Base-by-base conservation (phyloP, 192 early-diverging fungal species). In the Gigaspora rosea region DNA sequence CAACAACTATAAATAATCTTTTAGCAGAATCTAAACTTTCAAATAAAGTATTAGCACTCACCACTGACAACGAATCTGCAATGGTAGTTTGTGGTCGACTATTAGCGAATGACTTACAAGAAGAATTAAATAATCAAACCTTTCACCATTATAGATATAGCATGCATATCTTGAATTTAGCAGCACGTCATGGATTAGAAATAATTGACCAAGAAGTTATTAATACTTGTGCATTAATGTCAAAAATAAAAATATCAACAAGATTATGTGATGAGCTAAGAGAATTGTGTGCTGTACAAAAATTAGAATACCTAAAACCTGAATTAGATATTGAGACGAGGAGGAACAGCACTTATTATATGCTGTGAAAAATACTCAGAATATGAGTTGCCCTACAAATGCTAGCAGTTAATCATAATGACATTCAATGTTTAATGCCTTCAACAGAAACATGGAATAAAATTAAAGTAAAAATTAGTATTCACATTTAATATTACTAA, bases 1-100 rank as follows among this genome's bases (percentile, higher is more conserved):
- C 54, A 7, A 33, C 33, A 15, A 13, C n/a, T 27, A 72, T 72
- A 12, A 33, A 16, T 16, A 7, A 22, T 75, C 4, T 73, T 27
- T 46, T 73, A 2, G 16, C 16, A 10, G 33, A 73, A 36, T 49
- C 22, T 15, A 36, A 59, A n/a, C 20, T 73, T 56, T 1, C 8
- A 4, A 18, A 20, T 1, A 75, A 75, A 50, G 16, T 33, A 5
- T 33, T 75, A 2, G 16, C 61, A 51, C 11, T 75, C 0, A 75
- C 47, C 11, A 61, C 46, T 9, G 73, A 75, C 12, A 75, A 75
- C 33, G 59, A 18, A 64, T 51, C 61, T 1, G 73, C 48, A 15
- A 75, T 63, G 41, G 10, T 63, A n/a, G 59, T 27, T 7, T 75
- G 57, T 64, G 41, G 41, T 36, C 10, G 12, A 64, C 15, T 27